phyloP scores from a whole-genome alignment of 257 asterid genomes.

The Nicotiana sylvestris region DNA sequence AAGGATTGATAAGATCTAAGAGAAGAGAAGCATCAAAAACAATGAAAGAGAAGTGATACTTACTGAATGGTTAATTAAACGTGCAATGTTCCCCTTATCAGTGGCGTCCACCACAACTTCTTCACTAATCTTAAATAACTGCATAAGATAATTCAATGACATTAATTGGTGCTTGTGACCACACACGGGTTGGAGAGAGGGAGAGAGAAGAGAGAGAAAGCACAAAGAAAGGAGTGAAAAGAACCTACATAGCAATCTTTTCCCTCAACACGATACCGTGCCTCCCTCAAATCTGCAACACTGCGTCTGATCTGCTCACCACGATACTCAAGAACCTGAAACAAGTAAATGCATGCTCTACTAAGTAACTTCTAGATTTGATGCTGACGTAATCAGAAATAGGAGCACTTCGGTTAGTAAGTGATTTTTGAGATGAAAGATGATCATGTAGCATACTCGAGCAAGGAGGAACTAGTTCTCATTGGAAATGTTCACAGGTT shows the following conservation, averaged over 20 bases:
- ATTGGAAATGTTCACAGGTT: neutral
- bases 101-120: constrained; percentile 98
- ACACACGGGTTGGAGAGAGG: neutral
- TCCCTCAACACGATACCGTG: constrained; percentile 71
- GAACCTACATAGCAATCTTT: constrained; percentile 90
- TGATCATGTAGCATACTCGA: constrained; percentile 1
- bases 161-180: neutral
- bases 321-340: constrained; percentile 95
- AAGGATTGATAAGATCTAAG: neutral
- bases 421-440: neutral
- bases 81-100: constrained; percentile 94
- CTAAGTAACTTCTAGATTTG: constrained; percentile 1
- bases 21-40: neutral
- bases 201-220: neutral
- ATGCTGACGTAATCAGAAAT: neutral
- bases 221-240: neutral
- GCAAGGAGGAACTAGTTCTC: neutral
- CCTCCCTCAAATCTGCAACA: constrained; percentile 93
- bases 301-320: constrained; percentile 97
- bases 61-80: constrained; percentile 94
- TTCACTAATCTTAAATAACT: constrained; percentile 96
- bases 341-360: constrained; percentile 17
- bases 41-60: constrained; percentile 19
- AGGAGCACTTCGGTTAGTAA: neutral
- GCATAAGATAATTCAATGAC: constrained; percentile 21